phyloP scores from a whole-genome alignment of 108 stramenopile genomes.

The Nitzschia sp. region DNA sequence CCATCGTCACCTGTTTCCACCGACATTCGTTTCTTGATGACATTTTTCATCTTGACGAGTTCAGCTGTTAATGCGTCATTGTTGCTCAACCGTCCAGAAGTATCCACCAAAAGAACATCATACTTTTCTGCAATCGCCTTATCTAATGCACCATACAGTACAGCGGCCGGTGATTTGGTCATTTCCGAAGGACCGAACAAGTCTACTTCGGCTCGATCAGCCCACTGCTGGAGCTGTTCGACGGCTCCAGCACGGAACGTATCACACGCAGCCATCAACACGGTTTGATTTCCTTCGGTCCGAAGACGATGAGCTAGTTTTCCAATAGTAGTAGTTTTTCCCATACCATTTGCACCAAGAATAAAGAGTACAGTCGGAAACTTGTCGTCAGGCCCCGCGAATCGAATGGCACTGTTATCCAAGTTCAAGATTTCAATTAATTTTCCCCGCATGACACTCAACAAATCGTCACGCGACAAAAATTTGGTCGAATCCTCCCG shows the following conservation, averaged over 20 bases:
- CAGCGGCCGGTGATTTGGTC: constrained; percentile 65
- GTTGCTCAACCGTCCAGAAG: constrained; percentile 90
- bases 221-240: constrained; percentile 92
- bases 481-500: constrained; percentile 44
- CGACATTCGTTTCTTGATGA: constrained; percentile 82
- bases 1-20: constrained; percentile 45
- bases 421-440: constrained; percentile 70
- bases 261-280: constrained; percentile 92
- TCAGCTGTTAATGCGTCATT: constrained; percentile 89
- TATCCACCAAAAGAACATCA: constrained; percentile 91
- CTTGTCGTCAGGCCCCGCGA: constrained; percentile 36
- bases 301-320: constrained; percentile 88
- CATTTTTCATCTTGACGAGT: constrained; percentile 86
- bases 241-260: constrained; percentile 96
- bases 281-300: constrained; percentile 80
- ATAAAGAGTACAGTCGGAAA: constrained; percentile 77
- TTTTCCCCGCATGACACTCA: constrained; percentile 77
- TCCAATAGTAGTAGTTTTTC: constrained; percentile 93
- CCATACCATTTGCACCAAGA: constrained; percentile 93
- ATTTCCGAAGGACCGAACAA: constrained; percentile 70
- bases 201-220: constrained; percentile 84
- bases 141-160: constrained; percentile 74
- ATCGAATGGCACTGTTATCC: constrained; percentile 53
- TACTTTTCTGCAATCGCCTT: constrained; percentile 80
- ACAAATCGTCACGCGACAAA: constrained; percentile 70